Base-by-base conservation (phyloP, 306 rosid species). In the Casuarina glauca region DNA sequence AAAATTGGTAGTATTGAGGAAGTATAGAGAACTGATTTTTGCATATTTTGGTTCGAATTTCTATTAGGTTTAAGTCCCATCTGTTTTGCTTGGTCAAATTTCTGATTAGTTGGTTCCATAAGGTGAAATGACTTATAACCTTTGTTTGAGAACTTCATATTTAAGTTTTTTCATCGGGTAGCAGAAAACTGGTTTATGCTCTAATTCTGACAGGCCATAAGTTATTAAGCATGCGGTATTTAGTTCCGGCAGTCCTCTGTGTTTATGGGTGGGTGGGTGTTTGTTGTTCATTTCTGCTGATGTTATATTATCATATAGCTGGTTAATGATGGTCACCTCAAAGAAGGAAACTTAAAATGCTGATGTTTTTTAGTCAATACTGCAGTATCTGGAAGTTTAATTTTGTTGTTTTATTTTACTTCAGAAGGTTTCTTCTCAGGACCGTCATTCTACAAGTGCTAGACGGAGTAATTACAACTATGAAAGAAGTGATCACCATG, bases 371-470 rank as follows among this genome's bases (percentile, higher is more conserved):
- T 11, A 63, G 12, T 36, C 42, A 70, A 61, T 68, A 62, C 36
- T 61, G 48, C 67, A 53, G 2, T 53, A 80, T 69, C 5, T 49
- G 9, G 57, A 36, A 70, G 55, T 52, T 74, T 80, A 60, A 54
- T 41, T 32, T 44, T 48, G 1, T 41, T 57, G 55, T 53, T 81
- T 42, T 52, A 78, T 74, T 26, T 45, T 67, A 12, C 80, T 84
- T 78, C 93, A 96, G 99, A 95, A 91, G 89, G 90, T 82, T 70
- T 80, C 97, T 68, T 77, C 44, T 73, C 89, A 96, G 15, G 97
- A 93, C 42, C 89, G 99, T 3, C 95, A 94, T 75, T 81, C 93
- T 46, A 64, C 95, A 58, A 86, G 74, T 86, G 76, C 87, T 46
- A 91, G 99, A 81, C 80, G 96, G 80, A 97, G 97, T 52, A 87